Percentiles rank a stretch among this genome's conserved stretches.
These are phyloP conservation scores for Leccinum barrowsii DNA, from an alignment of 768 basidiomycete genomes.

Conservation along the genomic window DNA sequence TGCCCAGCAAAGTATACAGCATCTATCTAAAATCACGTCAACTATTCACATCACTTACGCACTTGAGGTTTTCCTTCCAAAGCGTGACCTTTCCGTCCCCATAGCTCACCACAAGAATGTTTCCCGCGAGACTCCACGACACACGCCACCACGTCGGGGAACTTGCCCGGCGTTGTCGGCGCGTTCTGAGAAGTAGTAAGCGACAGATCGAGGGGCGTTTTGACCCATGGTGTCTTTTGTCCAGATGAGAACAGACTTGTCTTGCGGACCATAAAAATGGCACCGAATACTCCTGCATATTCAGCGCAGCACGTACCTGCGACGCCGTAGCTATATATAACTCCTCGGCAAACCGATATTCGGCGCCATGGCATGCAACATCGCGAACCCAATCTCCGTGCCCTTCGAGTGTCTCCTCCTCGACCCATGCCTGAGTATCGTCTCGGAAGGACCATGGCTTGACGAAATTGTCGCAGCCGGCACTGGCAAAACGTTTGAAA, in stretches of 20 bases:
- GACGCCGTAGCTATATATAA: constrained; percentile 97
- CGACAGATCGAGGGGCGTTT: constrained; percentile 75
- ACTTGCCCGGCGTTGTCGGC: constrained; percentile 62
- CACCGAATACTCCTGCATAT: background rate
- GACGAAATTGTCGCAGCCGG: constrained; percentile 94
- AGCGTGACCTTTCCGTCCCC: constrained; percentile 97
- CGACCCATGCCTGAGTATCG: constrained; percentile 83
- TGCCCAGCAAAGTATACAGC: background rate
- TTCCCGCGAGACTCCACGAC: constrained; percentile 95
- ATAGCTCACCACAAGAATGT: constrained; percentile 93
- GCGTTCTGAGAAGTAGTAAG: constrained; percentile 43
- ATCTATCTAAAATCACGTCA: constrained; percentile 31
- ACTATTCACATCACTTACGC: constrained; percentile 92
- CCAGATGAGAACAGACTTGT: constrained; percentile 89
- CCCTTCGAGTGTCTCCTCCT: constrained; percentile 86
- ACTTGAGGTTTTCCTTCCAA: constrained; percentile 97
- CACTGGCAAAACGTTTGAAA: constrained; percentile 91
- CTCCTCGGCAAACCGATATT: constrained; percentile 92
- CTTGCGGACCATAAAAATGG: constrained; percentile 33
- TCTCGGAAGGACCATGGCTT: constrained; percentile 92
- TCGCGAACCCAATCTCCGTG: constrained; percentile 98
- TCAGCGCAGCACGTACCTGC: constrained; percentile 46
- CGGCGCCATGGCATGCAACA: constrained; percentile 90
- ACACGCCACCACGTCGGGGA: constrained; percentile 99
- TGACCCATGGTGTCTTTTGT: constrained; percentile 84